phyloP scores from a whole-genome alignment of 2,329 filamentous ascomycete genomes.

The Onygenales sp. region DNA sequence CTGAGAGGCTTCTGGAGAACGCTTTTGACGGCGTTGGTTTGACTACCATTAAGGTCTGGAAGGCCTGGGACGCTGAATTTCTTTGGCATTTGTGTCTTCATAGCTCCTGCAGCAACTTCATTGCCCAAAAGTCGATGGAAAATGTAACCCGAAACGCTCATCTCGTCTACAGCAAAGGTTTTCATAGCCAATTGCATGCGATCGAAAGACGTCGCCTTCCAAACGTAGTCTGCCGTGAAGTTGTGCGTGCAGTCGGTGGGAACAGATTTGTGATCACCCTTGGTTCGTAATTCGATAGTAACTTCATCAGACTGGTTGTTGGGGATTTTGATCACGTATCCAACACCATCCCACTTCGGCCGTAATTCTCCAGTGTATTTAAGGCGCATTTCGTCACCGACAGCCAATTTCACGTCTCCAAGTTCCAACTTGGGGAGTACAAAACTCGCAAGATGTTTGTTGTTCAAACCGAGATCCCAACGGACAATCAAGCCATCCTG shows the following conservation, averaged over 20 bases:
- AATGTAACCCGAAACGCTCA: constrained; percentile 97
- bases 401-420: constrained; percentile 93
- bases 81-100: constrained; percentile 92
- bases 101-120: constrained; percentile 84
- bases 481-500: constrained; percentile 91
- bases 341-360: constrained; percentile 90
- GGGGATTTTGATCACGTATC: constrained; percentile 98
- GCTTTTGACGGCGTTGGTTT: constrained; percentile 92
- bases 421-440: constrained; percentile 94
- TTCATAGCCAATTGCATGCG: constrained; percentile 99
- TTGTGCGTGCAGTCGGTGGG: constrained; percentile 95
- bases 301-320: constrained; percentile 99
- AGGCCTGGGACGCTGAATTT: constrained; percentile 94
- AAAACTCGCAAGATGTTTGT: constrained; percentile 93
- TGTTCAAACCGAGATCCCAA: constrained; percentile 93
- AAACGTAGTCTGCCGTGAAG: constrained; percentile 97
- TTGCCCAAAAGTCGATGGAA: constrained; percentile 95
- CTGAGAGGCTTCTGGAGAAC: constrained; percentile 89
- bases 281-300: constrained; percentile 84
- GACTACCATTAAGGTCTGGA: constrained; percentile 88
- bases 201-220: constrained; percentile 98
- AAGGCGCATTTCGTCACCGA: constrained; percentile 96
- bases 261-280: constrained; percentile 90
- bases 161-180: constrained; percentile 93
- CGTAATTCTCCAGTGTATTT: constrained; percentile 93